phyloP scores from a whole-genome alignment of 2,329 filamentous ascomycete species.

The Aspergillus sp. region DNA sequence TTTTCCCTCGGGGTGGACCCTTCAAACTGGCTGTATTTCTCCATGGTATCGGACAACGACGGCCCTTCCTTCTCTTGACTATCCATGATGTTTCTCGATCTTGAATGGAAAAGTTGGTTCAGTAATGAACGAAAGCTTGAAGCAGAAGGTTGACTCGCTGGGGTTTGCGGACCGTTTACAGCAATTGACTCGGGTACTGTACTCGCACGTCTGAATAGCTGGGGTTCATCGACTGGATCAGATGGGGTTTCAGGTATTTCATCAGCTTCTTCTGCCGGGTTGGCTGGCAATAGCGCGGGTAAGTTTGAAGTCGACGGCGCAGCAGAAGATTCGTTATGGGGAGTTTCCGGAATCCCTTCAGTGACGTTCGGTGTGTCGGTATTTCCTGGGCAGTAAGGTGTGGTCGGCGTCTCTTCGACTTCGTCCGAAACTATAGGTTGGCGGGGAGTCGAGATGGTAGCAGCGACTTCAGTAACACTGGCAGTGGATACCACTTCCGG shows the following conservation, averaged over 20 bases:
- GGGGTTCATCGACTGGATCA: background rate
- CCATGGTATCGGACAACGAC: conserved; percentile 26
- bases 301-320: background rate
- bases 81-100: conserved; percentile 22
- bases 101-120: background rate
- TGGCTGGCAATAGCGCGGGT: background rate
- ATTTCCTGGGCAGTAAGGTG: background rate
- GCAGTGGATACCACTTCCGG: background rate
- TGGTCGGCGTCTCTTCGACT: conserved; percentile 1
- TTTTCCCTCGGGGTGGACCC: conserved; percentile 36
- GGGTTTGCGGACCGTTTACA: background rate
- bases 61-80: conserved; percentile 16
- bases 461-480: conserved; percentile 18
- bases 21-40: conserved; percentile 31
- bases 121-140: background rate
- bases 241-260: conserved; percentile 29
- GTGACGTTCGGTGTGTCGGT: no score
- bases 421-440: conserved; percentile 22
- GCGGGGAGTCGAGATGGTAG: conserved; percentile 16
- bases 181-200: conserved; percentile 13
- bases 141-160: background rate
- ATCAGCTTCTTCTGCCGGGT: conserved; percentile 1
- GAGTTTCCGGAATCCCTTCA: background rate
- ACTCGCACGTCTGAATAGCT: background rate
- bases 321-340: background rate